Conservation (phyloP, 1,284 basidiomycete genomes). For the Sphaerobolus stellatus region DNA sequence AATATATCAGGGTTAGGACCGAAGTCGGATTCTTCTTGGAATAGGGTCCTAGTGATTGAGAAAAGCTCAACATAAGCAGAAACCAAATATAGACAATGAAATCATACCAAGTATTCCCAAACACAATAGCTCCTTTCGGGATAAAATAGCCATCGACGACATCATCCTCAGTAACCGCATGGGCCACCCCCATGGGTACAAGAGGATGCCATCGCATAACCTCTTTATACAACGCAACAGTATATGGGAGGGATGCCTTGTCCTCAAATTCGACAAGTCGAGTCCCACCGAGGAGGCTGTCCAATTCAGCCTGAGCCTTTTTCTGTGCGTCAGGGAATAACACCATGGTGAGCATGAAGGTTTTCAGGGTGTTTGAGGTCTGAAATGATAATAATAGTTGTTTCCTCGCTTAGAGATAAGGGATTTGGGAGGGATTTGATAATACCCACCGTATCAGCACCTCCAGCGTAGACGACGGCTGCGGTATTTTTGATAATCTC, state of each 20-base stretch:
- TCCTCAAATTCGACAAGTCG: conserved; percentile 7
- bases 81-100: no score
- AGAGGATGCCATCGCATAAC: conserved; percentile 7
- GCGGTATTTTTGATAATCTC: not conserved
- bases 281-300: conserved; percentile 8
- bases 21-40: conserved; percentile 22
- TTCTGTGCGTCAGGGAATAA: conserved; percentile 7
- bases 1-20: conserved; percentile 23
- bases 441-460: conserved; percentile 10
- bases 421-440: no score
- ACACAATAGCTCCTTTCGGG: conserved; percentile 11
- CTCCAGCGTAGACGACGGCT: not conserved
- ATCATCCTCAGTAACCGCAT: conserved; percentile 16
- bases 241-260: conserved; percentile 3
- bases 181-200: conserved; percentile 12
- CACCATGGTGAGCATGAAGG: conserved; percentile 10
- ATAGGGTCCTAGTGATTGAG: conserved; percentile 29
- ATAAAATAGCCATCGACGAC: conserved; percentile 13
- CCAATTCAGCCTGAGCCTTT: conserved; percentile 9
- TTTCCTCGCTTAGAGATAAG: not conserved
- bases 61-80: no score
- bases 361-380: conserved; percentile 12
- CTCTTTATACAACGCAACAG: conserved; percentile 8
- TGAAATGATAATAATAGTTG: not conserved
- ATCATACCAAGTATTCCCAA: conserved; percentile 16